Percentiles rank a stretch among this genome's conserved stretches.
These are phyloP conservation scores for Adansonia grandidieri DNA, from an alignment of 441 rosid species.

Conservation along the genomic window DNA sequence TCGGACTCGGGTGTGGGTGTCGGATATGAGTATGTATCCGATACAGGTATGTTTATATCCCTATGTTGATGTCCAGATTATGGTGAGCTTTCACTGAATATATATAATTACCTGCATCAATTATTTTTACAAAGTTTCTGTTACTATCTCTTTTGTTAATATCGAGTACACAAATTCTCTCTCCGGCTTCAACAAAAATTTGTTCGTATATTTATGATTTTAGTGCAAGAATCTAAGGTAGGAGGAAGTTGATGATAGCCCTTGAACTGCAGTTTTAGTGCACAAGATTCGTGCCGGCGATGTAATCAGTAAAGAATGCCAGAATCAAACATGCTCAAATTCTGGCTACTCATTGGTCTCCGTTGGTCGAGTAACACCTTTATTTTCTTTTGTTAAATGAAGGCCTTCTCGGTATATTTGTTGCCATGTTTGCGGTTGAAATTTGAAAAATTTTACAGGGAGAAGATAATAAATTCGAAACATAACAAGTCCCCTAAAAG, in stretches of 20 bases:
- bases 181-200: not conserved
- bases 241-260: not conserved
- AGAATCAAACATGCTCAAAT: not conserved
- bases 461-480: too few relatives aligned
- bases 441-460: not conserved
- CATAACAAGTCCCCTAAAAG: not conserved
- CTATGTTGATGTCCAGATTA: constrained; percentile 19
- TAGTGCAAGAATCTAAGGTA: not conserved
- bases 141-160: not conserved
- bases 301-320: not conserved
- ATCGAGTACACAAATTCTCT: not conserved
- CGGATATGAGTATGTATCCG: too few relatives aligned
- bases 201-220: not conserved
- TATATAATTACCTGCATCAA: constrained; percentile 39
- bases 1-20: too few relatives aligned
- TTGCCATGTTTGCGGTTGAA: not conserved
- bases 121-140: constrained; percentile 28
- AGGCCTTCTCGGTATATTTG: not conserved
- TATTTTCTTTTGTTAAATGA: not conserved
- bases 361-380: not conserved
- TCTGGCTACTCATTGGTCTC: not conserved
- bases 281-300: not conserved
- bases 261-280: not conserved
- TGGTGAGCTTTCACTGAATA: constrained; percentile 38
- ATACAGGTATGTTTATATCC: too few relatives aligned